Conservation (phyloP, 768 basidiomycete genomes). For the Pulveroboletus sp. region DNA sequence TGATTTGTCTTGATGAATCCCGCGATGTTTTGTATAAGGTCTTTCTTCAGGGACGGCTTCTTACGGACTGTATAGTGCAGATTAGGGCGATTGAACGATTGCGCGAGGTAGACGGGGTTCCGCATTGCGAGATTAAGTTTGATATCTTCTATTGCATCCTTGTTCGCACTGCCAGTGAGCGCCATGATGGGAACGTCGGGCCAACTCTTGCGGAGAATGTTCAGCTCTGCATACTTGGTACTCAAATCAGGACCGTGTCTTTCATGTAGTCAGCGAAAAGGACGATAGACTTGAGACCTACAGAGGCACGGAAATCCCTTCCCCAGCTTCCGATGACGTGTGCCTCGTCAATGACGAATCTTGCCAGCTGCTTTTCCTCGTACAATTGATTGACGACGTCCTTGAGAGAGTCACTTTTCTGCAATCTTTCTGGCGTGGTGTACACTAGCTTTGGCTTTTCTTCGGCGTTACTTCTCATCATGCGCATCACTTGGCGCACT, state of each 20-base stretch:
- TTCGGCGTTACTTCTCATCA: slow-evolving; percentile 37
- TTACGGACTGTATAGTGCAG: slow-evolving; percentile 67
- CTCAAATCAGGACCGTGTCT: slow-evolving; percentile 10
- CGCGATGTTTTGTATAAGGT: slow-evolving; percentile 59
- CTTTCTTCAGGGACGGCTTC: slow-evolving; percentile 43
- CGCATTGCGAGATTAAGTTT: slow-evolving; percentile 62
- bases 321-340: slow-evolving; percentile 97
- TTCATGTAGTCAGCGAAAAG: background rate
- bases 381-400: slow-evolving; percentile 59
- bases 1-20: slow-evolving; percentile 64
- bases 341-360: slow-evolving; percentile 96
- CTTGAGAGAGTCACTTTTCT: slow-evolving; percentile 55
- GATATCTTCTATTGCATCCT: slow-evolving; percentile 76
- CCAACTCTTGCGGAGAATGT: slow-evolving; percentile 67
- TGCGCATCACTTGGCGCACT: slow-evolving; percentile 39
- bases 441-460: slow-evolving; percentile 73
- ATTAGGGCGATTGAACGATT: slow-evolving; percentile 95
- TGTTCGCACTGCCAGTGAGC: slow-evolving; percentile 91
- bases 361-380: slow-evolving; percentile 55
- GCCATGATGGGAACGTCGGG: slow-evolving; percentile 91
- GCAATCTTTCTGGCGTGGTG: slow-evolving; percentile 88
- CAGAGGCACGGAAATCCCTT: slow-evolving; percentile 84
- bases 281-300: slow-evolving; percentile 35
- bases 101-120: slow-evolving; percentile 55
- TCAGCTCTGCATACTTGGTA: slow-evolving; percentile 65